Evolutionary conservation across 192 early-diverging fungal species (phyloP).

Genomic region (Coemansia guatemalensis): DNA sequence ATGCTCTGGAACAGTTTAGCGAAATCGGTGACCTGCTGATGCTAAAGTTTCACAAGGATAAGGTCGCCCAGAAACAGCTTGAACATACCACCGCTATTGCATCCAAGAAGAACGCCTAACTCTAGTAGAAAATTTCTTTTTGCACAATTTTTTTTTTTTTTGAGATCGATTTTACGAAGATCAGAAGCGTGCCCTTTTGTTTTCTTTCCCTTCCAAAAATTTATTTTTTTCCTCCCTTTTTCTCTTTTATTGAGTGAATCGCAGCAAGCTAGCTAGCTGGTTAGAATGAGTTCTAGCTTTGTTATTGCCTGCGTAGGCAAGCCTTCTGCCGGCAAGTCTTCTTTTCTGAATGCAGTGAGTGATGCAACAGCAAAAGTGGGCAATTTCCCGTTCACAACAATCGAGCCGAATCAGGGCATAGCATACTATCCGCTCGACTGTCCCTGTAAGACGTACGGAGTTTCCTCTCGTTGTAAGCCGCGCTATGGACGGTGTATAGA

Average conservation of each 20-base stretch:
- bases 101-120: constrained; percentile 3
- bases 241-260: too few species aligned
- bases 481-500: constrained; percentile 70
- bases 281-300: constrained; percentile 46
- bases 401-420: constrained; percentile 79
- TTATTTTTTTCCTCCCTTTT: constrained; percentile 7
- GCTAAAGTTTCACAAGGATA: constrained; percentile 59
- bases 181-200: too few species aligned
- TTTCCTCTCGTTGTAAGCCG: constrained; percentile 63
- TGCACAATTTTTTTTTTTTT: too few species aligned
- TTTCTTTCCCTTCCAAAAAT: too few species aligned
- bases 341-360: constrained; percentile 77
- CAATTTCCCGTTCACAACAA: constrained; percentile 85
- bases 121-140: too few species aligned
- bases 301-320: constrained; percentile 72
- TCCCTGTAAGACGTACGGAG: constrained; percentile 60
- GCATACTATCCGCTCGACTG: constrained; percentile 73
- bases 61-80: not conserved
- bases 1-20: constrained; percentile 66
- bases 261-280: too few species aligned
- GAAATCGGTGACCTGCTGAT: constrained; percentile 73
- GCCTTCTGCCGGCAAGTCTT: constrained; percentile 79
- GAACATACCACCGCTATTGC: not conserved
- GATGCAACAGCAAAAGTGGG: constrained; percentile 85
- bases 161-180: too few species aligned